phyloP scores from a whole-genome alignment of 1,284 basidiomycete species.

The Trichosporon faecale region DNA sequence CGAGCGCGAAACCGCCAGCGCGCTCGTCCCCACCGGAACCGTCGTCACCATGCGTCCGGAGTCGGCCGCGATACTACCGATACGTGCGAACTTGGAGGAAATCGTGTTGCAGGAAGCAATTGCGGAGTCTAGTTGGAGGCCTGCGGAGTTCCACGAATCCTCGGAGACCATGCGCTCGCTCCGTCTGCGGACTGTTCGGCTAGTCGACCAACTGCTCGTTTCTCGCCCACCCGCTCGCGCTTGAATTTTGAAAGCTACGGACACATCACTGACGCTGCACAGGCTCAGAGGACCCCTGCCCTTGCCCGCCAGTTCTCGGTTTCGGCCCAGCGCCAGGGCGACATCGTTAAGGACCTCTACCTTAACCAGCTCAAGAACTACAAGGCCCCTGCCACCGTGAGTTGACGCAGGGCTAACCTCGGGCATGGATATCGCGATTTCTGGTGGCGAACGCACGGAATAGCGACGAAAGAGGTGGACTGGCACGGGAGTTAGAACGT shows the following conservation, averaged over 20 bases:
- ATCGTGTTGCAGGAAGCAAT: not conserved
- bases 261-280: not conserved
- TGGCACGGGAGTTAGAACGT: not conserved
- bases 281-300: conserved; percentile 40
- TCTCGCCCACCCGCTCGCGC: not conserved
- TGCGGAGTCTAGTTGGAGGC: not conserved
- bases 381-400: conserved; percentile 60
- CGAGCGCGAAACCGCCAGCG: not conserved
- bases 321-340: conserved; percentile 71
- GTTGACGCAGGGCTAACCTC: conserved; percentile 18
- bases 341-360: conserved; percentile 90
- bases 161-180: conserved; percentile 5
- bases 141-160: not conserved
- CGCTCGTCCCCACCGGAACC: not conserved
- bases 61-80: not conserved
- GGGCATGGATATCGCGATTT: not conserved
- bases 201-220: not conserved
- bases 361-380: conserved; percentile 84
- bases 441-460: not conserved
- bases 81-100: not conserved
- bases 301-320: conserved; percentile 59
- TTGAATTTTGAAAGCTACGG: not conserved
- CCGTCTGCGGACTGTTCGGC: not conserved
- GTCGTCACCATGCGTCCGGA: not conserved
- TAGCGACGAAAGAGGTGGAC: not conserved